Conservation (phyloP, 352 stramenopile species). For the Pythium periplocum region DNA sequence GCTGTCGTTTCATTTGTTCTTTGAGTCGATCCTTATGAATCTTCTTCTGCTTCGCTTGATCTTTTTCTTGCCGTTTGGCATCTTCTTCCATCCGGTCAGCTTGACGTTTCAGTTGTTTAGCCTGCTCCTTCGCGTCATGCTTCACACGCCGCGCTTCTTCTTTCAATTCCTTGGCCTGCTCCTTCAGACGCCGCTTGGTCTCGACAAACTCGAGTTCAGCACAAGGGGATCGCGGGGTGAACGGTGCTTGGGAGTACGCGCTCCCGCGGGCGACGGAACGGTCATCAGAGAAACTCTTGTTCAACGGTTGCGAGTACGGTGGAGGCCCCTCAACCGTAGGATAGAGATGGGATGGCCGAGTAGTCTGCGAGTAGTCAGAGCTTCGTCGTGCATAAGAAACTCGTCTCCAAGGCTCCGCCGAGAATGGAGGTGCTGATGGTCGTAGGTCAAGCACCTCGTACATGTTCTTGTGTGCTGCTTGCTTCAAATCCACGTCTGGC, state of each 20-base stretch:
- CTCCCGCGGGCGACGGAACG: too few species aligned
- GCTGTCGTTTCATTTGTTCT: not conserved
- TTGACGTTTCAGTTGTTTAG: slow-evolving; percentile 12
- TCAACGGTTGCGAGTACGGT: too few species aligned
- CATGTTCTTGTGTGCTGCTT: slow-evolving; percentile 35
- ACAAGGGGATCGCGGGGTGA: too few species aligned
- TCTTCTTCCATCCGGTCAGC: not conserved
- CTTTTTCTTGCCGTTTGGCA: slow-evolving; percentile 5
- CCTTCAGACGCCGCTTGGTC: slow-evolving; percentile 16
- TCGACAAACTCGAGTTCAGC: slow-evolving; percentile 13
- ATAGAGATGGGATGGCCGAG: slow-evolving; percentile 2
- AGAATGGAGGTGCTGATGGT: slow-evolving; percentile 38
- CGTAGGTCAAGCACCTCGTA: slow-evolving; percentile 40
- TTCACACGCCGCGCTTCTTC: not conserved
- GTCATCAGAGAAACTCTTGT: too few species aligned
- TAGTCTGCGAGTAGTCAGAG: slow-evolving; percentile 9
- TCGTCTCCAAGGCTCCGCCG: slow-evolving; percentile 13
- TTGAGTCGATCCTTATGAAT: not conserved
- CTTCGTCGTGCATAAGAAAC: too few species aligned
- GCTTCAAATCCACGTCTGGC: slow-evolving; percentile 23
- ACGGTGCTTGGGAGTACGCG: too few species aligned
- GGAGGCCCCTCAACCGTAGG: not conserved
- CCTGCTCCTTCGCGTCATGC: not conserved
- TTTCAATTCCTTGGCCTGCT: slow-evolving; percentile 18
- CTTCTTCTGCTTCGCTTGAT: slow-evolving; percentile 2